phyloP scores from a whole-genome alignment of 2,329 filamentous ascomycete genomes.

The Trichoderma sp. region DNA sequence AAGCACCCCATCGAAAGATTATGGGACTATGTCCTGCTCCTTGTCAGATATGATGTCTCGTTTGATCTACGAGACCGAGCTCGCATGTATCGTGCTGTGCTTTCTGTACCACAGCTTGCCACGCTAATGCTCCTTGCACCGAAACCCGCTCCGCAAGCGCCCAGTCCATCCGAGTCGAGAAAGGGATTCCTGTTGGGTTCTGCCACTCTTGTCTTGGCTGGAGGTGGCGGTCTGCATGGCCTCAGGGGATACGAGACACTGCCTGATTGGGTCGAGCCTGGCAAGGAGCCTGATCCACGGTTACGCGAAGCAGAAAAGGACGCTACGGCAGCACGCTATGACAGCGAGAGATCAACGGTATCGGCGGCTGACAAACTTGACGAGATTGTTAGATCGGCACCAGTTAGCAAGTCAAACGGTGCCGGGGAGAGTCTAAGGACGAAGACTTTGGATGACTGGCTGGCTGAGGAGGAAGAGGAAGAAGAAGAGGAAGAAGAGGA shows the following conservation, averaged over 20 bases:
- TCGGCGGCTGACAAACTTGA: conserved; percentile 65
- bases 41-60: conserved; percentile 89
- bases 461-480: conserved; percentile 68
- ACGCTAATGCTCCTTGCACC: conserved; percentile 87
- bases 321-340: conserved; percentile 31
- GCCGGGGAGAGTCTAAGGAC: conserved; percentile 52
- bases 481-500: conserved; percentile 53
- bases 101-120: conserved; percentile 81
- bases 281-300: conserved; percentile 72
- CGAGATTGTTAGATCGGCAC: conserved; percentile 43
- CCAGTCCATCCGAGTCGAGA: conserved; percentile 81
- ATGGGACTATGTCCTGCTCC: conserved; percentile 79
- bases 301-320: conserved; percentile 60
- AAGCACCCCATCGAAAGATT: conserved; percentile 69
- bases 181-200: conserved; percentile 78
- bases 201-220: conserved; percentile 78
- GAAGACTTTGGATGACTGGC: conserved; percentile 91
- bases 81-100: conserved; percentile 80
- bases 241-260: conserved; percentile 75
- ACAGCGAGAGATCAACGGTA: conserved; percentile 36
- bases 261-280: conserved; percentile 80
- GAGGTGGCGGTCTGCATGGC: conserved; percentile 69
- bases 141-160: conserved; percentile 87
- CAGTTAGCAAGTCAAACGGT: conserved; percentile 47
- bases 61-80: conserved; percentile 93